Conservation (phyloP, 1,284 basidiomycete species). For the Ceratobasidium sp. region DNA sequence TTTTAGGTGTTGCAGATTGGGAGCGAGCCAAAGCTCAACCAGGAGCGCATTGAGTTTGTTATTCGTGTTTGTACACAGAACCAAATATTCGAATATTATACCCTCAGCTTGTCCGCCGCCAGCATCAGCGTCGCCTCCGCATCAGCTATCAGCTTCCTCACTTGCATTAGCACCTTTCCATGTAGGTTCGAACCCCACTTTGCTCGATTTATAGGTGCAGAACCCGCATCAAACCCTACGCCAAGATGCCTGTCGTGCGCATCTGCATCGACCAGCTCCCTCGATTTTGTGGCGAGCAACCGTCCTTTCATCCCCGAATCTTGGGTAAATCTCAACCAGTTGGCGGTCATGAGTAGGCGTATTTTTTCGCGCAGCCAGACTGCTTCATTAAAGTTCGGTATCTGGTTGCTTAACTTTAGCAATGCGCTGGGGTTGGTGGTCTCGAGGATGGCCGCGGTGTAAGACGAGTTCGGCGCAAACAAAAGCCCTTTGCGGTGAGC, state of each 20-base stretch:
- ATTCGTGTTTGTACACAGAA: background rate
- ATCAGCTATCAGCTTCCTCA: constrained; percentile 49
- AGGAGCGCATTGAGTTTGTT: background rate
- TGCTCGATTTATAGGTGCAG: constrained; percentile 57
- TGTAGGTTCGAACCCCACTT: constrained; percentile 60
- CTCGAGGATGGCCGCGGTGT: constrained; percentile 57
- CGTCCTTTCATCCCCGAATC: constrained; percentile 64
- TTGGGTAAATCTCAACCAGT: constrained; percentile 40
- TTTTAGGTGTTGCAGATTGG: background rate
- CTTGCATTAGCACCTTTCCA: constrained; percentile 54
- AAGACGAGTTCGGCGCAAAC: constrained; percentile 35
- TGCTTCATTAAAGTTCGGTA: constrained; percentile 62
- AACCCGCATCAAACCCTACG: constrained; percentile 64
- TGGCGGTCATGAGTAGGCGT: constrained; percentile 55
- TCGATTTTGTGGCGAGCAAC: constrained; percentile 62
- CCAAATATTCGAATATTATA: background rate
- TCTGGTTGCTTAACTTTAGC: constrained; percentile 64
- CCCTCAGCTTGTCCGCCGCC: constrained; percentile 28
- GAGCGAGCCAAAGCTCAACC: constrained; percentile 3
- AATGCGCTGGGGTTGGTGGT: constrained; percentile 58
- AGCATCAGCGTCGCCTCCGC: constrained; percentile 17
- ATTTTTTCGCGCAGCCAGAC: constrained; percentile 64
- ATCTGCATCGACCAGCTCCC: constrained; percentile 65
- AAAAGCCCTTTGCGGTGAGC: constrained; percentile 40
- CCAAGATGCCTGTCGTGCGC: constrained; percentile 69